Percentiles rank a stretch among this genome's conserved stretches.
Evolutionary conservation across 2,329 filamentous ascomycete species (phyloP).

Genomic region (Clarireedia sp.): DNA sequence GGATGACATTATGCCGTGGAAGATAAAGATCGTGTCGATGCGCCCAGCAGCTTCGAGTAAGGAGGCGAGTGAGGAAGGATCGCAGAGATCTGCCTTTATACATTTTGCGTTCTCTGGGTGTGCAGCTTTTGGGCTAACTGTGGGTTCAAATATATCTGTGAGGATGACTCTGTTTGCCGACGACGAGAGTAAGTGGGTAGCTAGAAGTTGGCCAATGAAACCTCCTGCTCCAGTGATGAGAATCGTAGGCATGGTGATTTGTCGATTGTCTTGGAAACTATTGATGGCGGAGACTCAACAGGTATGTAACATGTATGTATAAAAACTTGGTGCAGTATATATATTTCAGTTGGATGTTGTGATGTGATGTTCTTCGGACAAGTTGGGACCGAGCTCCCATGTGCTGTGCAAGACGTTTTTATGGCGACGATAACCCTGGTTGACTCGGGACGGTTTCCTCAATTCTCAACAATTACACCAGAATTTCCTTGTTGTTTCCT

Average conservation of each 20-base stretch:
- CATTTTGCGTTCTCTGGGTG: conserved; percentile 22
- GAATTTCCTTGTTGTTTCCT: too few relatives aligned
- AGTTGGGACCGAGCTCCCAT: too few relatives aligned
- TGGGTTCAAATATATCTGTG: conserved; percentile 48
- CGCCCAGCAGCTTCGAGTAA: conserved; percentile 26
- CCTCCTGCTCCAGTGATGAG: conserved; percentile 58
- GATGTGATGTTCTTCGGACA: too few relatives aligned
- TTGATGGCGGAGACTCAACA: too few relatives aligned
- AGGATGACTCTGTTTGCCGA: conserved; percentile 40
- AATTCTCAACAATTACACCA: too few relatives aligned
- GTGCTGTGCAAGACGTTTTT: too few relatives aligned
- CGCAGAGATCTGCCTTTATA: conserved; percentile 31
- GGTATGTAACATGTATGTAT: too few relatives aligned
- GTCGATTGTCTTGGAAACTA: too few relatives aligned
- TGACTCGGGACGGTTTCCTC: too few relatives aligned
- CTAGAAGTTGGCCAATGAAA: conserved; percentile 56
- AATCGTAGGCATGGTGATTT: conserved; percentile 31
- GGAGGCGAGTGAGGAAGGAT: conserved; percentile 24
- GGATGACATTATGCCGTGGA: conserved; percentile 58
- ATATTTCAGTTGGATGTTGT: too few relatives aligned
- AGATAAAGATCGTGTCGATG: conserved; percentile 45
- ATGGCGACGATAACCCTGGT: too few relatives aligned
- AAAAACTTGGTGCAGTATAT: too few relatives aligned
- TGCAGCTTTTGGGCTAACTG: conserved; percentile 36
- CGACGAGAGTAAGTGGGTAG: conserved; percentile 41